Conservation (phyloP, 106 monocot species). For the Dactylorhiza incarnata region DNA sequence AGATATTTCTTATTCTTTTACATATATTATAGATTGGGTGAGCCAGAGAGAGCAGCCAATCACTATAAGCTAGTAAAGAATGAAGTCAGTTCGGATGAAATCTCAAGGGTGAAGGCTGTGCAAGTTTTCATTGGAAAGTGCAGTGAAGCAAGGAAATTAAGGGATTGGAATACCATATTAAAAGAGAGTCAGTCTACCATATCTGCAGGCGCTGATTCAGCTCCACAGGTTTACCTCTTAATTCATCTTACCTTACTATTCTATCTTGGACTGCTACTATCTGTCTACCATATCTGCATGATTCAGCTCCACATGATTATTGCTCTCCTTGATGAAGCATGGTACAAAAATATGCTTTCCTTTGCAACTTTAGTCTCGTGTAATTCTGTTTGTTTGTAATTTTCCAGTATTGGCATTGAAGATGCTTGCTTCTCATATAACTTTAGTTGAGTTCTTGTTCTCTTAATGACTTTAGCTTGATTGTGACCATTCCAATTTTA, state of each 20-base stretch:
- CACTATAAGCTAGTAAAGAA: slow-evolving; percentile 38
- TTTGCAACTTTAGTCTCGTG: slow-evolving; percentile 3
- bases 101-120: slow-evolving; percentile 14
- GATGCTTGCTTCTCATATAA: background rate
- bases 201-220: slow-evolving; percentile 38
- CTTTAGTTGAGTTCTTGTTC: background rate
- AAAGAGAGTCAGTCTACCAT: slow-evolving; percentile 17
- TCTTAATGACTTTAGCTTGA: slow-evolving; percentile 1
- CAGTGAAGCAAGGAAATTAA: slow-evolving; percentile 30
- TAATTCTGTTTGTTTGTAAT: background rate
- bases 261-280: too few species aligned
- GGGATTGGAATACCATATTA: slow-evolving; percentile 37
- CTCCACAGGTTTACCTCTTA: slow-evolving; percentile 34
- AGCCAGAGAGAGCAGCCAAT: too few species aligned
- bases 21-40: too few species aligned
- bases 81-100: slow-evolving; percentile 17
- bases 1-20: too few species aligned
- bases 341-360: slow-evolving; percentile 5
- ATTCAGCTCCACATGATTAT: too few species aligned
- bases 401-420: background rate
- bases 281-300: too few species aligned
- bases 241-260: background rate
- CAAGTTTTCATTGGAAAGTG: slow-evolving; percentile 21
- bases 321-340: too few species aligned
- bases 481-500: slow-evolving; percentile 3